These are phyloP conservation scores for Vanilla planifolia DNA, from an alignment of 106 monocot genomes.

Conservation along the genomic window DNA sequence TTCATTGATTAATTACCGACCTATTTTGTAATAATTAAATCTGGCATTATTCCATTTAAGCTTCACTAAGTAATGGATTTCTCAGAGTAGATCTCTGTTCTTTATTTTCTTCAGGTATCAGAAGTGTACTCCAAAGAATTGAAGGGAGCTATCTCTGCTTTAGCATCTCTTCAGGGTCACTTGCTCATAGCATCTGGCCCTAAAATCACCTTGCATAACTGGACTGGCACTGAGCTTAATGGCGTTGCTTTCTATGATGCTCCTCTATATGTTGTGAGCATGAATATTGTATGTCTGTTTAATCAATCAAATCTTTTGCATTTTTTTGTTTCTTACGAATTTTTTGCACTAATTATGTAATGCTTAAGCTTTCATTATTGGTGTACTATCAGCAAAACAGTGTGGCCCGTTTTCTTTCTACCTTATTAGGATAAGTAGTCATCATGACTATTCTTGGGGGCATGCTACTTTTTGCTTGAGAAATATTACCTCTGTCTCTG, in stretches of 20 bases:
- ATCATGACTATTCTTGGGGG: too few species aligned
- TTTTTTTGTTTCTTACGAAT: too few species aligned
- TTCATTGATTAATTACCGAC: not conserved
- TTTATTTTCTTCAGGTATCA: constrained; percentile 39
- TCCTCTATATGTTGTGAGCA: constrained; percentile 95
- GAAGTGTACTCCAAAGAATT: constrained; percentile 95
- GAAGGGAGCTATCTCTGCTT: constrained; percentile 89
- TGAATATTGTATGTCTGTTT: constrained; percentile 72
- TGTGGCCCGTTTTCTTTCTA: too few species aligned
- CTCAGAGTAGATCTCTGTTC: not conserved
- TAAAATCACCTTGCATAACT: constrained; percentile 85
- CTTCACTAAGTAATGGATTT: too few species aligned
- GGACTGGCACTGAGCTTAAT: constrained; percentile 89
- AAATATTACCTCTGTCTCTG: too few species aligned
- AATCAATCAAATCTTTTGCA: not conserved
- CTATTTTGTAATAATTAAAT: too few species aligned
- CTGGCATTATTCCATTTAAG: too few species aligned
- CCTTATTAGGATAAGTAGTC: too few species aligned
- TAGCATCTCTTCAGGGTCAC: constrained; percentile 97
- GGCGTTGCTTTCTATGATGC: constrained; percentile 99
- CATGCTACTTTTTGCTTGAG: too few species aligned
- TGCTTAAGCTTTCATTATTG: too few species aligned
- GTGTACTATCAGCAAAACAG: too few species aligned
- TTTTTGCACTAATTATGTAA: too few species aligned
- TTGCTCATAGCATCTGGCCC: constrained; percentile 92